Evolutionary conservation across 371 early-diverging fungal genomes (phyloP).

Genomic region (Circinella umbellata): DNA sequence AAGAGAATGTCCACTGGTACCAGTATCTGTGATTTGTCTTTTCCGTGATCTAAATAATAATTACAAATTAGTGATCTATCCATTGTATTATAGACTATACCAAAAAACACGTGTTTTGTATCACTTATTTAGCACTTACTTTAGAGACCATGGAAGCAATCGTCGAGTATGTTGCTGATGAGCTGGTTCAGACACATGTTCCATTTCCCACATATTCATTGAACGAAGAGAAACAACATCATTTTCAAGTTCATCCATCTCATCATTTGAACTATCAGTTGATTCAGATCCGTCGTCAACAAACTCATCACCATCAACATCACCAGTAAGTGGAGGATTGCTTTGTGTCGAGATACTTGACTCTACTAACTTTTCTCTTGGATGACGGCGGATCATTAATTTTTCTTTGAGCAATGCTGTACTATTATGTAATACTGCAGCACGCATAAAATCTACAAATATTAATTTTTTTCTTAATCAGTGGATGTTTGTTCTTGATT

Average conservation of each 20-base stretch:
- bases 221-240: slow-evolving; percentile 27
- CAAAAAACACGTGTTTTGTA: no score
- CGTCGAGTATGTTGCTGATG: slow-evolving; percentile 16
- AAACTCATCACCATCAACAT: slow-evolving; percentile 13
- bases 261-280: slow-evolving; percentile 25
- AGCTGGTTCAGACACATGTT: not conserved
- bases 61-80: not conserved
- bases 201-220: slow-evolving; percentile 13
- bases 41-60: slow-evolving; percentile 20
- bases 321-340: not conserved
- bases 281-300: slow-evolving; percentile 19
- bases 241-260: slow-evolving; percentile 20
- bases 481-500: no score
- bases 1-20: not conserved
- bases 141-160: slow-evolving; percentile 20
- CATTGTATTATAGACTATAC: no score
- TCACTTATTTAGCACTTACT: not conserved
- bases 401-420: slow-evolving; percentile 52
- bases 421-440: slow-evolving; percentile 50
- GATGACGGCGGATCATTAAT: slow-evolving; percentile 44
- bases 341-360: slow-evolving; percentile 21
- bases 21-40: slow-evolving; percentile 7
- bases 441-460: slow-evolving; percentile 44
- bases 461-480: no score
- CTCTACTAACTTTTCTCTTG: slow-evolving; percentile 19